Conservation (phyloP, 345 rosid genomes). For the Capsella bursapastoris region DNA sequence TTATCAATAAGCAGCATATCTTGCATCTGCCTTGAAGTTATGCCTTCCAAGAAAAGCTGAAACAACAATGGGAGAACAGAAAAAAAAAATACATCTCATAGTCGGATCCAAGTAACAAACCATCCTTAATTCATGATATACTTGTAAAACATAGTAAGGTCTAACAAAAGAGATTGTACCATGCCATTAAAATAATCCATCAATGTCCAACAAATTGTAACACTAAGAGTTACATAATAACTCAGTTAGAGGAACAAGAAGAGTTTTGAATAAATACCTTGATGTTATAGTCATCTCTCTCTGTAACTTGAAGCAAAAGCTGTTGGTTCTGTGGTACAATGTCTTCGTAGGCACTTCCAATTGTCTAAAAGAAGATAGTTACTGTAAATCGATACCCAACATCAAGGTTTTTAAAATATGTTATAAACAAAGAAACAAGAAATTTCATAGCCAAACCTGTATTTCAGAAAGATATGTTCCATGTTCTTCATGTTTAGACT, state of each 20-base stretch:
- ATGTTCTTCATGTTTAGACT: constrained; percentile 88
- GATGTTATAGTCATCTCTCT: constrained; percentile 96
- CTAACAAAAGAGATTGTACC: not conserved
- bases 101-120: constrained; percentile 17
- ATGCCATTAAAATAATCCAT: constrained; percentile 6
- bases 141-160: constrained; percentile 4
- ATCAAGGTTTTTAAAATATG: constrained; percentile 22
- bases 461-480: constrained; percentile 90
- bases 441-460: constrained; percentile 61
- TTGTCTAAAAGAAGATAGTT: constrained; percentile 67
- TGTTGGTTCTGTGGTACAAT: constrained; percentile 97
- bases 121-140: constrained; percentile 6
- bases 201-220: constrained; percentile 13
- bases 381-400: constrained; percentile 43
- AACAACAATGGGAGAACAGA: constrained; percentile 40
- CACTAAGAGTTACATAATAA: not conserved
- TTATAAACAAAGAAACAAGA: constrained; percentile 26
- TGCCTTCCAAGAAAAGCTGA: constrained; percentile 89
- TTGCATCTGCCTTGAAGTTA: constrained; percentile 73
- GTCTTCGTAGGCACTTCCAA: constrained; percentile 91
- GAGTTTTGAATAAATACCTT: constrained; percentile 59
- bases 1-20: constrained; percentile 69
- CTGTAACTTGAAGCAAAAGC: constrained; percentile 90
- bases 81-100: constrained; percentile 32
- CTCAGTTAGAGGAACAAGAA: constrained; percentile 22